Evolutionary conservation across 176 grass and related monocot genomes (phyloP).

Genomic region (Hyparrhenia diplandra): DNA sequence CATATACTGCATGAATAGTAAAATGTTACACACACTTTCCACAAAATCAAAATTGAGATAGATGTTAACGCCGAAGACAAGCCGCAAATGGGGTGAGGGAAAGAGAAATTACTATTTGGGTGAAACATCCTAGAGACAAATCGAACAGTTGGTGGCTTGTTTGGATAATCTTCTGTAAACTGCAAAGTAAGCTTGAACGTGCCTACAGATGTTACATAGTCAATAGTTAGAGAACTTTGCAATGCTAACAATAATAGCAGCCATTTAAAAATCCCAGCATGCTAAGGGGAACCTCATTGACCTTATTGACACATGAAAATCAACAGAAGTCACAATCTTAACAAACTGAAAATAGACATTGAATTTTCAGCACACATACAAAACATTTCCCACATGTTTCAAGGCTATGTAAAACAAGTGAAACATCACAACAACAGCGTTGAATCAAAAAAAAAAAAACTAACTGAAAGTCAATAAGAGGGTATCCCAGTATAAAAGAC

Average conservation of each 20-base stretch:
- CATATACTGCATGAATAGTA: conserved; percentile 69
- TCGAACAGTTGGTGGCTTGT: conserved; percentile 95
- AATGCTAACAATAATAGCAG: background rate
- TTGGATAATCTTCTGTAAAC: conserved; percentile 96
- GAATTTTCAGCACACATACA: background rate
- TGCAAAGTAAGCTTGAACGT: conserved; percentile 96
- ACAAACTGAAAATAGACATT: background rate
- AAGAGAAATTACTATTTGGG: conserved; percentile 77
- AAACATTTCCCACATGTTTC: background rate
- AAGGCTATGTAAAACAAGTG: background rate
- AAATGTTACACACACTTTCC: conserved; percentile 19
- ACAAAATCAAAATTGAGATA: conserved; percentile 5
- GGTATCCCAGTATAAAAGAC: background rate
- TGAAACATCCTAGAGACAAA: conserved; percentile 99
- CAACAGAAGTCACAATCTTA: background rate
- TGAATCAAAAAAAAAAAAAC: background rate
- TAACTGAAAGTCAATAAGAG: background rate
- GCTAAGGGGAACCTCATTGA: background rate
- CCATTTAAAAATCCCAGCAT: background rate
- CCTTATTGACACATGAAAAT: background rate
- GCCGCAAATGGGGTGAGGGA: background rate
- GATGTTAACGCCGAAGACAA: background rate
- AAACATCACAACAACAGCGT: background rate
- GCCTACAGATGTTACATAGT: conserved; percentile 40
- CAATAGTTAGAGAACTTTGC: conserved; percentile 18